Evolutionary conservation across 805 yeast genomes (phyloP).

Genomic region (Myxozyma kluyveri): DNA sequence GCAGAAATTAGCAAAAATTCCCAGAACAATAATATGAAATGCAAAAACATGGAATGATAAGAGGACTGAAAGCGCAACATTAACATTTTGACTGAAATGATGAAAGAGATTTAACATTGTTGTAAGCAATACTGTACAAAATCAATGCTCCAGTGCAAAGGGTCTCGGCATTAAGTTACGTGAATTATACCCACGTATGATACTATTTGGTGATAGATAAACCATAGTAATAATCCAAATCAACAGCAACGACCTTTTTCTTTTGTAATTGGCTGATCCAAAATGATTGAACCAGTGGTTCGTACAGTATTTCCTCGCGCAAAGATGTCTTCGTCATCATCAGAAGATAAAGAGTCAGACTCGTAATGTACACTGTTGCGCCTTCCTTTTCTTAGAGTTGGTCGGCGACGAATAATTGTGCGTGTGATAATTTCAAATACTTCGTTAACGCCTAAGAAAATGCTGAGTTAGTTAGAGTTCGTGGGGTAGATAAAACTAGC

Average conservation of each 20-base stretch:
- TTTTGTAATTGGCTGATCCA: slow-evolving; percentile 6
- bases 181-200: no score
- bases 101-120: no score
- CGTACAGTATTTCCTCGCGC: slow-evolving; percentile 17
- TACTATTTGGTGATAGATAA: neutral
- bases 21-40: no score
- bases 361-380: slow-evolving; percentile 29
- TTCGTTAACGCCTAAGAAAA: slow-evolving; percentile 35
- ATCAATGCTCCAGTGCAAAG: no score
- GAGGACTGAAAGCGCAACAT: no score
- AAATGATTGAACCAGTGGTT: slow-evolving; percentile 23
- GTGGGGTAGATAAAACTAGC: neutral
- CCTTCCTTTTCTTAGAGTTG: slow-evolving; percentile 32
- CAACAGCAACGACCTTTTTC: slow-evolving; percentile 16
- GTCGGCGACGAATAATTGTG: slow-evolving; percentile 32
- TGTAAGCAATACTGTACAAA: no score
- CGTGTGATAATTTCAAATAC: slow-evolving; percentile 38
- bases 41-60: no score
- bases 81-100: no score
- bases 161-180: no score
- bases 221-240: neutral
- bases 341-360: slow-evolving; percentile 25
- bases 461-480: neutral
- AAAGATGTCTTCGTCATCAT: slow-evolving; percentile 17
- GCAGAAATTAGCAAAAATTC: no score